Conservation (phyloP, 306 rosid species). For the Gastrolobium bilobum region DNA sequence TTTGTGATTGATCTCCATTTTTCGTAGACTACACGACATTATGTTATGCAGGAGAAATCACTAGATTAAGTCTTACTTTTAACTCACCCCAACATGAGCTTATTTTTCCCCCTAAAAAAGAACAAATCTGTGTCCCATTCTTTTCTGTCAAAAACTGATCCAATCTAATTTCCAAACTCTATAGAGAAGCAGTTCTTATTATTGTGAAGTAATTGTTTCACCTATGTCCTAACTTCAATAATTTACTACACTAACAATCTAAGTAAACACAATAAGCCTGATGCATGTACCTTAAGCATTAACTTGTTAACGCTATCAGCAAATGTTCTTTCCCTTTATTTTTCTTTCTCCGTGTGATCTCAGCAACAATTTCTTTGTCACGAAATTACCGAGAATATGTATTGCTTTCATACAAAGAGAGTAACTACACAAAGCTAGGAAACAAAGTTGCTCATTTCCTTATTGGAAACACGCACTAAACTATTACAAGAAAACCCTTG, state of each 20-base stretch:
- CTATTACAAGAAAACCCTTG: not conserved
- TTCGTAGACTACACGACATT: not conserved
- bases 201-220: conserved; percentile 11
- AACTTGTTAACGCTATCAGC: conserved; percentile 19
- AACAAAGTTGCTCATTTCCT: conserved; percentile 2
- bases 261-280: not conserved
- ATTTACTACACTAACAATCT: conserved; percentile 6
- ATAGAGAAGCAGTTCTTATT: not conserved
- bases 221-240: not conserved
- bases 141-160: not conserved
- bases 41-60: not conserved
- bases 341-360: not conserved
- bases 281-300: not conserved
- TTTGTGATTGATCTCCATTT: not conserved
- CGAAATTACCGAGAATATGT: not conserved
- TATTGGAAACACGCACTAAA: conserved; percentile 8
- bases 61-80: not conserved
- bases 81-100: not conserved
- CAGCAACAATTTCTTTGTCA: not conserved
- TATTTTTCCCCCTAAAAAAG: not conserved
- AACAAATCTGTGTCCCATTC: not conserved
- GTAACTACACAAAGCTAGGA: conserved; percentile 4
- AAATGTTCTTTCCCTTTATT: not conserved
- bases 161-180: not conserved
- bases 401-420: not conserved